Evolutionary conservation across 2,329 filamentous ascomycete genomes (phyloP).

Genomic region (Lasiodiplodia sp.): DNA sequence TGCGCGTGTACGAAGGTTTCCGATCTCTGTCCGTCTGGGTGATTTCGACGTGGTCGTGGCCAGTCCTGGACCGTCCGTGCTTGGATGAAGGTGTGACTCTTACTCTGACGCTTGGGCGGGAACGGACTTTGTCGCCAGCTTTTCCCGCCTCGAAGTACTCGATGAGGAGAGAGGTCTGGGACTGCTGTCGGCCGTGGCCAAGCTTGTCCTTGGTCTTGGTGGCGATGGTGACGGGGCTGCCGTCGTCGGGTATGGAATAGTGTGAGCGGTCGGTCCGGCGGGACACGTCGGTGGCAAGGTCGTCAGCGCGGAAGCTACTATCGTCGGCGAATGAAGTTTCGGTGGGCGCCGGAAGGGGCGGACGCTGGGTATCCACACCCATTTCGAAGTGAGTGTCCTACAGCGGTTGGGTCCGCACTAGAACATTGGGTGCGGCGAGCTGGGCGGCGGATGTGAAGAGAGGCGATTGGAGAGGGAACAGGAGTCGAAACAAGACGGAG

Average conservation of each 20-base stretch:
- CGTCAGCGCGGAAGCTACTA: slow-evolving; percentile 53
- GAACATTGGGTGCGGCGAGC: slow-evolving; percentile 7
- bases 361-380: slow-evolving; percentile 53
- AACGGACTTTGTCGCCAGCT: slow-evolving; percentile 64
- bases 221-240: slow-evolving; percentile 89
- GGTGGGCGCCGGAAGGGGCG: slow-evolving; percentile 79
- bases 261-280: slow-evolving; percentile 73
- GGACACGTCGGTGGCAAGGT: slow-evolving; percentile 72
- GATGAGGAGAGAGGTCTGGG: slow-evolving; percentile 89
- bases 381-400: slow-evolving; percentile 38
- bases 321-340: slow-evolving; percentile 72
- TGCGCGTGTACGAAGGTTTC: slow-evolving; percentile 72
- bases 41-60: slow-evolving; percentile 82
- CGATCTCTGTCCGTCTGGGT: slow-evolving; percentile 77
- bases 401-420: slow-evolving; percentile 1
- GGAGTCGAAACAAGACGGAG: neutral
- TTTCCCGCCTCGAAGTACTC: slow-evolving; percentile 93
- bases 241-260: slow-evolving; percentile 84
- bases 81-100: slow-evolving; percentile 76
- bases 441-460: neutral
- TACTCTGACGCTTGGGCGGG: slow-evolving; percentile 82
- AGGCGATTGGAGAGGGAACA: neutral
- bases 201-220: slow-evolving; percentile 71
- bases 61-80: slow-evolving; percentile 59
- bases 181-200: slow-evolving; percentile 63